Evolutionary conservation across 2,329 filamentous ascomycete species (phyloP).

Genomic region (Diplodia intermedia): DNA sequence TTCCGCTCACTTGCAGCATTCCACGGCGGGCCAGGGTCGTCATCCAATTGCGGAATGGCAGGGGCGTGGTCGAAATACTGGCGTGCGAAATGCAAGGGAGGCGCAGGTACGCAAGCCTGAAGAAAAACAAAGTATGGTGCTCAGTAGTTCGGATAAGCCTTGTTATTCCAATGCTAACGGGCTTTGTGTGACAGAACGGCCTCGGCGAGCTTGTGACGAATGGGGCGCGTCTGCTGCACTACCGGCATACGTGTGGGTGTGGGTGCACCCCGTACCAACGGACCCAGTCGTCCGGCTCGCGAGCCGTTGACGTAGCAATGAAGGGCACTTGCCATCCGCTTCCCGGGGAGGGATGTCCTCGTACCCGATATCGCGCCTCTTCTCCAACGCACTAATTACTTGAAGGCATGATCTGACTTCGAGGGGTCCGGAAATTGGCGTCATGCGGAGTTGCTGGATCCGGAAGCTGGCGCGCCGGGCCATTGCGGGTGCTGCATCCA

Average conservation of each 20-base stretch:
- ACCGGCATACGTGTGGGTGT: too few relatives aligned
- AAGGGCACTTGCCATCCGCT: neutral
- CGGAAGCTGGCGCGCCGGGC: neutral
- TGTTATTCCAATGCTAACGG: neutral
- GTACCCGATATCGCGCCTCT: neutral
- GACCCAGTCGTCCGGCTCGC: neutral
- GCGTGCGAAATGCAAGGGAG: neutral
- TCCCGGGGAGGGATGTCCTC: neutral
- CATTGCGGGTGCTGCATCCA: neutral
- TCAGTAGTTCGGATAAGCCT: neutral
- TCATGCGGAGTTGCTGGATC: neutral
- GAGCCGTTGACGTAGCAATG: neutral
- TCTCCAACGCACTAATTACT: neutral
- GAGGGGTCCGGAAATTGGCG: neutral
- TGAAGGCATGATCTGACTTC: neutral
- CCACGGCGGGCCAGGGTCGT: neutral
- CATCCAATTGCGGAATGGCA: slow-evolving; percentile 2
- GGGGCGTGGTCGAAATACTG: neutral
- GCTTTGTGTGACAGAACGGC: neutral
- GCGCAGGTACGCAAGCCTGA: neutral
- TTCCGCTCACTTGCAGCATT: slow-evolving; percentile 1
- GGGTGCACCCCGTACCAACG: too few relatives aligned
- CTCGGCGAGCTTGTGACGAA: neutral
- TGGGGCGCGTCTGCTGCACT: too few relatives aligned
- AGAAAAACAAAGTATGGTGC: neutral